Evolutionary conservation across 768 basidiomycete species (phyloP), one percentile per base, ranked within the genome.

Genomic region (Mycena amicta): DNA sequence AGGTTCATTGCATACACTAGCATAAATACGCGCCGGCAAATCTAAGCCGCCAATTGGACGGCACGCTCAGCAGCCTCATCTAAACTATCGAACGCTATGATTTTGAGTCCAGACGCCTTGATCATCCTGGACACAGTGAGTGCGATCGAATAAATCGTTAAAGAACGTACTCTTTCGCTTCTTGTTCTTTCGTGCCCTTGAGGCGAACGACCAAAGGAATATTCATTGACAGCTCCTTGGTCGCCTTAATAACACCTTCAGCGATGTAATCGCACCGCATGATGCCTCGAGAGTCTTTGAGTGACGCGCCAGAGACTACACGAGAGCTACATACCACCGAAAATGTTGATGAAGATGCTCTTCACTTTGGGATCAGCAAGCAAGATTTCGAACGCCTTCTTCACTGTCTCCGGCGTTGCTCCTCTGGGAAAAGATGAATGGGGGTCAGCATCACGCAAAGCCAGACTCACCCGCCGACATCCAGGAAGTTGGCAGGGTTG

Each of bases 241-340:
- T 93, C 22, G 97, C 97, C 66, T 93, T 94, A 77, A 99, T 99
- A 70, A 98, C 96, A 75, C 97, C 97, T 73, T 96, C 94, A 3
- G 94, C 94, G 67, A 95, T 95, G 71, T 95, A 95, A 71, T 99
- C 97, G 68, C 97, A 99, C 69, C 97, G 88, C 97, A 99, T 99
- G 77, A 98, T 99, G 70, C 90, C 87, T 87, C 59, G 3, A 52
- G 30, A 57, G 55, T 53, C 11, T 26, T 31, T 39, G 26, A 54
- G 55, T 6, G 20, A 43, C 11, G 41, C 6, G 50, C 15, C 46
- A 59, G 12, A 28, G 20, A 67, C n/a, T n/a, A n/a, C n/a, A n/a
- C n/a, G n/a, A n/a, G n/a, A n/a, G n/a, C n/a, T n/a, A n/a, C 80
- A 30, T 65, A 85, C 90, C 94, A 65, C 93, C 93, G 67, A 95